Conservation (phyloP, 2,329 filamentous ascomycete species). For the Trichoderma guizhouense region DNA sequence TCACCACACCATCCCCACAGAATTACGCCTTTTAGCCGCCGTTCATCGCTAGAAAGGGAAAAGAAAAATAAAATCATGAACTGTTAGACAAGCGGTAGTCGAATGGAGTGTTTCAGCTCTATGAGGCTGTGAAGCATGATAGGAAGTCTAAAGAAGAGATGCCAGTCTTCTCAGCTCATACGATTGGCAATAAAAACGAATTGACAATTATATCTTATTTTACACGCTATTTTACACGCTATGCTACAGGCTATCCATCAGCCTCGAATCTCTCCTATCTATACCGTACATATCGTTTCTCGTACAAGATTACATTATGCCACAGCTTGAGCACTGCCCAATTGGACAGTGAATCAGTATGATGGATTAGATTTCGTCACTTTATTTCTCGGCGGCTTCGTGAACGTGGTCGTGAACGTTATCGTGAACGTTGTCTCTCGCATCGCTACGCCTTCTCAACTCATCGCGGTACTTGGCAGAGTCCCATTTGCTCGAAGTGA, state of each 20-base stretch:
- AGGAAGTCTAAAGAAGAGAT: neutral
- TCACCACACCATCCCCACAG: neutral
- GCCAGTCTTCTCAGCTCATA: neutral
- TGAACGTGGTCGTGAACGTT: neutral
- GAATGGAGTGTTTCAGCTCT: neutral
- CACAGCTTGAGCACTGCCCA: neutral
- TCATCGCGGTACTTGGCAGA: neutral
- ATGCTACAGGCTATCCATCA: neutral
- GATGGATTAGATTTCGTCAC: too few relatives aligned
- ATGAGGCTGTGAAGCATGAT: neutral
- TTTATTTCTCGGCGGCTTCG: neutral
- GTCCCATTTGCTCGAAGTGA: slow-evolving; percentile 2
- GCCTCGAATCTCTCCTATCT: neutral
- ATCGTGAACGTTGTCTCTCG: neutral
- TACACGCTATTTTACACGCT: slow-evolving; percentile 6
- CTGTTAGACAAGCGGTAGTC: neutral
- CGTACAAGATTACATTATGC: neutral
- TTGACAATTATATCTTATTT: neutral
- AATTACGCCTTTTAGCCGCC: neutral
- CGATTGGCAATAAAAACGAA: neutral
- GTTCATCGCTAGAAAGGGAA: neutral
- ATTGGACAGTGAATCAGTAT: neutral
- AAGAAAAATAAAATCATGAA: neutral
- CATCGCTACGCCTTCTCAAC: neutral
- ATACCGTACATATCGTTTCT: neutral